Percentiles rank a stretch among this genome's conserved stretches.
Evolutionary conservation across 2,329 filamentous ascomycete genomes (phyloP).

Genomic region (Pseudofabraea citricarpa): DNA sequence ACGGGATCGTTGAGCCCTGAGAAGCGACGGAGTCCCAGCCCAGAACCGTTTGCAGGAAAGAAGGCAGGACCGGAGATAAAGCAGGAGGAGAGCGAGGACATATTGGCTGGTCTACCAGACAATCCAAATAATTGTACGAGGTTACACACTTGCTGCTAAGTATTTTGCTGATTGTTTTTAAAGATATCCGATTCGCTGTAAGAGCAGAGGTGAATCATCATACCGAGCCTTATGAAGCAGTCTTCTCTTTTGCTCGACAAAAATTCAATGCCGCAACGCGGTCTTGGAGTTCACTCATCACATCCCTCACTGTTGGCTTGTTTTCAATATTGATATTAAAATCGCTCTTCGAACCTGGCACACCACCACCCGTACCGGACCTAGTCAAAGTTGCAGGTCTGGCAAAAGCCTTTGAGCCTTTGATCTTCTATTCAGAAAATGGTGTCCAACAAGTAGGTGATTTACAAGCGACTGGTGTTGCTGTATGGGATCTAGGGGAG

Average conservation of each 20-base stretch:
- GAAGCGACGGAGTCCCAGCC: constrained; percentile 52
- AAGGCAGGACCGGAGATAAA: constrained; percentile 30
- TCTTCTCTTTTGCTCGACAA: constrained; percentile 57
- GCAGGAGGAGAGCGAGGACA: constrained; percentile 20
- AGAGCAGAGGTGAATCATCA: constrained; percentile 85
- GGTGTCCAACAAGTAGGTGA: constrained; percentile 82
- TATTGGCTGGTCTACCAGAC: constrained; percentile 18
- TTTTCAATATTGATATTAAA: constrained; percentile 62
- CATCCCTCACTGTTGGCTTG: constrained; percentile 56
- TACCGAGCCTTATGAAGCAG: constrained; percentile 76
- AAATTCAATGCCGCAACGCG: constrained; percentile 57
- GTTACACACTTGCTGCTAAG: constrained; percentile 4
- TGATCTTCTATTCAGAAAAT: constrained; percentile 92
- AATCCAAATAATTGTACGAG: constrained; percentile 46
- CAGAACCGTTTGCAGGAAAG: constrained; percentile 33
- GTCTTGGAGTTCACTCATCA: constrained; percentile 63
- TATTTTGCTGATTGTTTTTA: constrained; percentile 12
- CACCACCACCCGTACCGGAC: constrained; percentile 67
- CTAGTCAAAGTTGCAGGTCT: constrained; percentile 87
- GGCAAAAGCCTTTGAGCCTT: constrained; percentile 85
- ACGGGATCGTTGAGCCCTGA: constrained; percentile 48
- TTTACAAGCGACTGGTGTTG: constrained; percentile 84
- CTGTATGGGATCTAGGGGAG: constrained; percentile 92
- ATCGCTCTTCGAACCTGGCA: constrained; percentile 63
- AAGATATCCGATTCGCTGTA: constrained; percentile 84